A percentile compares a stretch with the other conserved stretches of the same genome.
These are phyloP conservation scores for Medakamo hakoo DNA, from an alignment of 139 green algal species.

Conservation along the genomic window DNA sequence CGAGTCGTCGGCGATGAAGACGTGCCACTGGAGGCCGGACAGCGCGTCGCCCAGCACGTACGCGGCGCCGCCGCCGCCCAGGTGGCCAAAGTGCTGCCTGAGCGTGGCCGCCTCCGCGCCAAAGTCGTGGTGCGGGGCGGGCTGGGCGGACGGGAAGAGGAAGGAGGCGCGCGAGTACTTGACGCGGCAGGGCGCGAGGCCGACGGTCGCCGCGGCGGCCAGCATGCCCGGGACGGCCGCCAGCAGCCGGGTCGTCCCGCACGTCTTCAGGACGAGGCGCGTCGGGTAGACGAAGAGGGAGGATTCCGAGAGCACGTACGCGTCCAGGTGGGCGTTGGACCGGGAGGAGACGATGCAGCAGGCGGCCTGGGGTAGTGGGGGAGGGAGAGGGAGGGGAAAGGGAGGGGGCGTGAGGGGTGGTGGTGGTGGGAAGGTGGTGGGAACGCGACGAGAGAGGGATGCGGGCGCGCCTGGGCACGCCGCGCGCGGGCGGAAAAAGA, in stretches of 20 bases:
- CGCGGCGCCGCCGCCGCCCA: conserved; percentile 41
- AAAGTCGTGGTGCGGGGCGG: conserved; percentile 13
- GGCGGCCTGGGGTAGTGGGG: conserved; percentile 28
- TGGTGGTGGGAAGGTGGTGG: too few species aligned
- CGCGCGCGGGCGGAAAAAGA: too few species aligned
- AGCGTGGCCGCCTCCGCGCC: conserved; percentile 7
- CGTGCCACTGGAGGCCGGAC: conserved; percentile 82
- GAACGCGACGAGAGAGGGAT: too few species aligned
- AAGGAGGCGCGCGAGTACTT: conserved; percentile 86
- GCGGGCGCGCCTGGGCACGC: too few species aligned
- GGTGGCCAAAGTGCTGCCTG: conserved; percentile 35
- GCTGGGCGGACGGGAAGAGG: conserved; percentile 84
- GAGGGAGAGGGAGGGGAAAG: neutral
- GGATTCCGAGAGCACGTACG: conserved; percentile 94
- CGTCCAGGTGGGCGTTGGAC: conserved; percentile 65
- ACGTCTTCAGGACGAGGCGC: conserved; percentile 91
- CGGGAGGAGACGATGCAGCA: conserved; percentile 86
- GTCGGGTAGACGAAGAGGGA: conserved; percentile 87
- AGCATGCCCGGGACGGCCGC: conserved; percentile 58
- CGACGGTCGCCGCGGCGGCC: conserved; percentile 39
- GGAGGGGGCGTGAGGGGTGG: too few species aligned
- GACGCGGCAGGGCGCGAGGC: conserved; percentile 35
- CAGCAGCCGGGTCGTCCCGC: conserved; percentile 88
- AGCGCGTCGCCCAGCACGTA: conserved; percentile 72
- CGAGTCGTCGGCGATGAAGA: conserved; percentile 55